phyloP scores from a whole-genome alignment of 2,329 filamentous ascomycete genomes.

The Trichoderma hamatum region DNA sequence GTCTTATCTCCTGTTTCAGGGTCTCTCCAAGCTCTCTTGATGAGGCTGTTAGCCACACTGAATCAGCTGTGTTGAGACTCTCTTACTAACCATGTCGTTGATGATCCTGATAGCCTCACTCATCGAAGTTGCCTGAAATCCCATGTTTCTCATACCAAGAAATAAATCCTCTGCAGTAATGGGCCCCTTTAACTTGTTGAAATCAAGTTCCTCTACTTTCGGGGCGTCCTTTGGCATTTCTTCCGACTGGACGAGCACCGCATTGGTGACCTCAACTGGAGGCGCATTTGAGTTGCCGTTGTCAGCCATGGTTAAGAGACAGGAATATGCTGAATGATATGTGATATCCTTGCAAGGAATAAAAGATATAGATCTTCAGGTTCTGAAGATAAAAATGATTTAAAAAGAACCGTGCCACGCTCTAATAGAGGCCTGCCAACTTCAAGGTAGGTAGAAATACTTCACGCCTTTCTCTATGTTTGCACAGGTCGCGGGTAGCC shows the following conservation, averaged over 20 bases:
- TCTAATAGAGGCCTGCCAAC: not conserved
- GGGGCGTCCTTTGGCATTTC: slow-evolving; percentile 78
- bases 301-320: slow-evolving; percentile 37
- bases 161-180: slow-evolving; percentile 87
- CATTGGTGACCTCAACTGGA: slow-evolving; percentile 70
- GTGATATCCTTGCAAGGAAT: not conserved
- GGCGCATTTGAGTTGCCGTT: slow-evolving; percentile 46
- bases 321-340: not conserved
- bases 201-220: slow-evolving; percentile 88
- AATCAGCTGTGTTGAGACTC: not conserved
- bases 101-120: slow-evolving; percentile 89
- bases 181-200: slow-evolving; percentile 75
- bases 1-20: slow-evolving; percentile 77
- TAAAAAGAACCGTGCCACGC: not conserved
- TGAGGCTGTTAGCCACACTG: not conserved
- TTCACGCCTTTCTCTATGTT: not conserved
- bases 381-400: not conserved
- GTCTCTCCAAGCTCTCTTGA: slow-evolving; percentile 74
- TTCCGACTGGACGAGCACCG: slow-evolving; percentile 82
- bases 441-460: not conserved
- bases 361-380: not conserved
- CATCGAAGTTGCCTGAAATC: slow-evolving; percentile 71
- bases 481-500: slow-evolving; percentile 18
- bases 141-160: slow-evolving; percentile 81
- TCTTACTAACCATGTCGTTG: slow-evolving; percentile 79